phyloP scores from a whole-genome alignment of 2,329 filamentous ascomycete species.

The Sarocladiaceae sp. region DNA sequence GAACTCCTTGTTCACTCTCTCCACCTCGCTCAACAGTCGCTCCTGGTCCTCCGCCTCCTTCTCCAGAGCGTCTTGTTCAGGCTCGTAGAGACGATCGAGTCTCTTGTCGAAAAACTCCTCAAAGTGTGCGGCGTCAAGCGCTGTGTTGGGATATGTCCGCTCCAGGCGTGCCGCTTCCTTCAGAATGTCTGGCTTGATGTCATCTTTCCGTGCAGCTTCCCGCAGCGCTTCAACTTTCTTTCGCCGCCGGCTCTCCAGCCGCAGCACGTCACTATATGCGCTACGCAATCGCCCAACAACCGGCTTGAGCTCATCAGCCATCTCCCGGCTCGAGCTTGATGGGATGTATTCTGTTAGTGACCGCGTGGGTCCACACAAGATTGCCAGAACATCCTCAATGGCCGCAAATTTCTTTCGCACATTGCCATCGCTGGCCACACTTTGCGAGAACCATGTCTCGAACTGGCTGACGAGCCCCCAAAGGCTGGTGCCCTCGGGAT shows the following conservation, averaged over 20 bases:
- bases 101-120: slow-evolving; percentile 84
- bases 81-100: slow-evolving; percentile 68
- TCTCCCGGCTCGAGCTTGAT: slow-evolving; percentile 69
- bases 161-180: slow-evolving; percentile 80
- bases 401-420: slow-evolving; percentile 74
- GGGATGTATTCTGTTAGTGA: slow-evolving; percentile 85
- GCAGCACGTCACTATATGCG: slow-evolving; percentile 75
- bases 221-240: slow-evolving; percentile 73
- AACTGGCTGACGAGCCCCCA: slow-evolving; percentile 48
- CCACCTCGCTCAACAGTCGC: slow-evolving; percentile 59
- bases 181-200: slow-evolving; percentile 80
- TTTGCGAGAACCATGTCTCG: slow-evolving; percentile 73
- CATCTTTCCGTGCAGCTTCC: slow-evolving; percentile 76
- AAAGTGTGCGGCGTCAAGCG: slow-evolving; percentile 82
- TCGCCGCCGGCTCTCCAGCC: slow-evolving; percentile 73
- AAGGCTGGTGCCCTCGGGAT: slow-evolving; percentile 60
- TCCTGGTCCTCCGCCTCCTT: slow-evolving; percentile 74
- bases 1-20: slow-evolving; percentile 73
- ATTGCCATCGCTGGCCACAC: slow-evolving; percentile 46
- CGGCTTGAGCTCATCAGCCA: slow-evolving; percentile 73
- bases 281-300: slow-evolving; percentile 72
- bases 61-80: slow-evolving; percentile 63
- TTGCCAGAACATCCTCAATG: slow-evolving; percentile 65
- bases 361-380: slow-evolving; percentile 74
- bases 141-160: slow-evolving; percentile 75